Evolutionary conservation across 495 filamentous ascomycete genomes (phyloP).

Genomic region (Penicillium taxi): DNA sequence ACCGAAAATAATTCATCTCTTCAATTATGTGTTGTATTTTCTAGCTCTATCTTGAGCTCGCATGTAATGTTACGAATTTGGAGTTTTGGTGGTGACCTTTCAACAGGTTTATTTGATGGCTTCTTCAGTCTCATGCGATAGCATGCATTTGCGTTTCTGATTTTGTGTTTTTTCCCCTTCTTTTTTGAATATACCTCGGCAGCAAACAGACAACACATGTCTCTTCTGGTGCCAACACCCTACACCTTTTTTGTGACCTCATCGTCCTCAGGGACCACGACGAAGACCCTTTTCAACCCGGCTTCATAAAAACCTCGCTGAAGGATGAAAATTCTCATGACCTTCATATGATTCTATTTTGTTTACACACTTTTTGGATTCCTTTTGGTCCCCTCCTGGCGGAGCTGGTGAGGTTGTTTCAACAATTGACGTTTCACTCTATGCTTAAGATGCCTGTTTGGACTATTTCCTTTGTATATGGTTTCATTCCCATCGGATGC

Average conservation of each 20-base stretch:
- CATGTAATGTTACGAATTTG: constrained; percentile 26
- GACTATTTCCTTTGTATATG: too few species aligned
- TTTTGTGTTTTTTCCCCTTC: constrained; percentile 5
- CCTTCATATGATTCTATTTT: constrained; percentile 7
- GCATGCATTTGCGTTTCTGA: constrained; percentile 5
- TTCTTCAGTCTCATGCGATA: constrained; percentile 6
- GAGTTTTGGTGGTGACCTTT: constrained; percentile 37
- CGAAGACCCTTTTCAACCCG: constrained; percentile 7
- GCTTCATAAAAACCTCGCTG: too few species aligned
- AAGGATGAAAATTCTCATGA: too few species aligned
- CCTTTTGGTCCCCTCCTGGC: constrained; percentile 9
- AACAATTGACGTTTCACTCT: constrained; percentile 23
- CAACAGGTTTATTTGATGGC: constrained; percentile 25
- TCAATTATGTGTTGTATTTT: constrained; percentile 10
- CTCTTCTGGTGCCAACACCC: constrained; percentile 1
- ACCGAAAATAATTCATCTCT: constrained; percentile 38
- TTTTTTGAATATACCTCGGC: constrained; percentile 10
- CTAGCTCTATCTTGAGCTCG: constrained; percentile 19
- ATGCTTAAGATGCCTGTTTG: too few species aligned
- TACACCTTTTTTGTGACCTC: constrained; percentile 3
- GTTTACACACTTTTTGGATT: constrained; percentile 4
- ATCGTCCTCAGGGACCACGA: neutral
- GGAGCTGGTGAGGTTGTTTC: constrained; percentile 23
- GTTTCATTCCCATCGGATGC: too few species aligned
- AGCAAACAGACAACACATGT: constrained; percentile 1